Base-by-base conservation (phyloP, 805 yeast species). In the Starmerella vaccinii region DNA sequence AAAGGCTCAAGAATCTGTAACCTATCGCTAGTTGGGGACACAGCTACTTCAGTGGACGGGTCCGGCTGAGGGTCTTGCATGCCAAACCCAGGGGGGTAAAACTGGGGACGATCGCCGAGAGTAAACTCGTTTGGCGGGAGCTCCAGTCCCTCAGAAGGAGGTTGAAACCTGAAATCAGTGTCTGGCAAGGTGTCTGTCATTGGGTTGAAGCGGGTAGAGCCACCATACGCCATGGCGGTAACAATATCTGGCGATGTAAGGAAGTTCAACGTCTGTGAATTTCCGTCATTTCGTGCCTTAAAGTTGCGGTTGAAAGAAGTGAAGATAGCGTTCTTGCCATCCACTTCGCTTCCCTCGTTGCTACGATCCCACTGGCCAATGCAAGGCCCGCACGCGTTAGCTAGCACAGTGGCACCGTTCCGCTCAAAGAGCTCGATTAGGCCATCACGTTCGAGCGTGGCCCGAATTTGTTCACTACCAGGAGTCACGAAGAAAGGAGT, bases 371-470 rank as follows among this genome's bases (percentile, higher is more conserved):
- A 90, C 75, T 90, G 98, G 52, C 98, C 98, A 66, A 90, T 90
- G 75, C 98, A 90, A 64, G 97, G 98, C 60, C 98, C 98, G 76
- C 98, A 90, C 19, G 98, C 98, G 68, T 90, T 90, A 49, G 97
- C 96, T 61, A 90, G 76, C 41, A 90, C 95, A 53, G 78, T 76
- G 60, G 95, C 98, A 54, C 97, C 97, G 62, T 81, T 82, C 49
- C 82, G 79, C 67, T 82, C 81, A 67, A 90, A 88, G 39, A 82
- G 79, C 43, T 82, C 74, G 55, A 84, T 78, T 64, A 84, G 78
- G 52, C 97, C 97, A 68, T 90, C 98, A 71, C 97, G 81, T 68
- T 84, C 95, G 61, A 90, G 80, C 47, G 98, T 90, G 48, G 97
- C 97, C 70, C 97, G 80, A 62, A 90, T 87, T 72, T 88, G 97